Evolutionary conservation across 768 basidiomycete genomes (phyloP).

Genomic region (Candolleomyces aberdarensis): DNA sequence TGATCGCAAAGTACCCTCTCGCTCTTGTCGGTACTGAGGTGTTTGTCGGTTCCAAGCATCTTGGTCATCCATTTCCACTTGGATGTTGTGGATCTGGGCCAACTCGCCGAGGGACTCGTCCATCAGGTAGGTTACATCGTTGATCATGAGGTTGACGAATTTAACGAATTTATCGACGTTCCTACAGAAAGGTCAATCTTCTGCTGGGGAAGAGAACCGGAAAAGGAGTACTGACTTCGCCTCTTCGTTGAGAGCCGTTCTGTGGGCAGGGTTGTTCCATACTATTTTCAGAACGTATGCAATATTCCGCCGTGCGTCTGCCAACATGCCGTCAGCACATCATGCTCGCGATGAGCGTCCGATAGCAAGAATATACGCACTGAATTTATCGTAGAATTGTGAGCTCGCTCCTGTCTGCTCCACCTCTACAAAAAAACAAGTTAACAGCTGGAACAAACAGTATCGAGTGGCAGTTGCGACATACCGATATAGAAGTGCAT

Average conservation of each 20-base stretch:
- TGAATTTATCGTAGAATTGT: conserved; percentile 98
- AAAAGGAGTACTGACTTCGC: conserved; percentile 51
- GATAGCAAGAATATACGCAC: conserved; percentile 40
- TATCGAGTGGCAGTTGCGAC: conserved; percentile 14
- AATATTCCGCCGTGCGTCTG: conserved; percentile 67
- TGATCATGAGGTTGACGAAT: conserved; percentile 97
- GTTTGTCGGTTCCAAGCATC: conserved; percentile 67
- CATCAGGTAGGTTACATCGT: conserved; percentile 97
- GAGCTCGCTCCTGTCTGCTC: conserved; percentile 97
- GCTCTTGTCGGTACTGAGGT: conserved; percentile 76
- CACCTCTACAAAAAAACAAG: conserved; percentile 59
- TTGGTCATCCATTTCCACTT: conserved; percentile 78
- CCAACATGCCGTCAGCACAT: neutral
- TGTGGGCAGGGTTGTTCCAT: conserved; percentile 88
- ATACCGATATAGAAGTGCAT: conserved; percentile 94
- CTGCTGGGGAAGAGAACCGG: neutral
- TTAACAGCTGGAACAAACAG: neutral
- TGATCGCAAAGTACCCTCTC: conserved; percentile 70
- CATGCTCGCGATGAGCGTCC: conserved; percentile 30
- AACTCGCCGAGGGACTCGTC: conserved; percentile 93
- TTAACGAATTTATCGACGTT: conserved; percentile 91
- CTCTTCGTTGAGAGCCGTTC: conserved; percentile 80
- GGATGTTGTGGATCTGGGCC: conserved; percentile 82
- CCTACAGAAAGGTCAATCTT: conserved; percentile 33
- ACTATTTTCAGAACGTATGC: conserved; percentile 83